Percentiles rank a stretch among this genome's conserved stretches.
phyloP scores from a whole-genome alignment of 1,284 basidiomycete genomes.

The Rhodotorula sp. region DNA sequence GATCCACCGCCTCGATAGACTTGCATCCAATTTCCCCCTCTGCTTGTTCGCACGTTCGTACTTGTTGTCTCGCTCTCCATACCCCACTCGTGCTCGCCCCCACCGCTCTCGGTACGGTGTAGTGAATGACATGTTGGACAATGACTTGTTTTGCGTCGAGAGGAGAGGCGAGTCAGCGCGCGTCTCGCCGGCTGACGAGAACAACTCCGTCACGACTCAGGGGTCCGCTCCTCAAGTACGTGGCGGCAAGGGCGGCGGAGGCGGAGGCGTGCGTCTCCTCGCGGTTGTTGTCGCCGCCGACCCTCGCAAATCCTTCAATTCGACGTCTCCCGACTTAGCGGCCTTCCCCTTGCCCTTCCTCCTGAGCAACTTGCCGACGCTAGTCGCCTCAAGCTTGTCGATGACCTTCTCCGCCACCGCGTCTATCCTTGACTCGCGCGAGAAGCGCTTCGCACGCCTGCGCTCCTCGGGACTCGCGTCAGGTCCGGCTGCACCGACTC shows the following conservation, averaged over 20 bases:
- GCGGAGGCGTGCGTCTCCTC: too few species aligned
- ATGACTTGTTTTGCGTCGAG: not conserved
- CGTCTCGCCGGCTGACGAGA: too few species aligned
- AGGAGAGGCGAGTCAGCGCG: not conserved
- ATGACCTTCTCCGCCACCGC: slow-evolving; percentile 24
- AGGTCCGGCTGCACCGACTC: not conserved
- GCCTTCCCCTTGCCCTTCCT: not conserved
- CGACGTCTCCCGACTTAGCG: not conserved
- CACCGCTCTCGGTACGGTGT: not conserved
- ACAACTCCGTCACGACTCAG: too few species aligned
- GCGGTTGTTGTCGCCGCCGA: too few species aligned
- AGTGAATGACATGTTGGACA: not conserved
- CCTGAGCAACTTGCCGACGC: slow-evolving; percentile 19
- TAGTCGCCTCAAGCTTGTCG: slow-evolving; percentile 20
- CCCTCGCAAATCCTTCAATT: slow-evolving; percentile 1
- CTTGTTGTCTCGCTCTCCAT: not conserved
- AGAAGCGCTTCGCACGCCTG: slow-evolving; percentile 4
- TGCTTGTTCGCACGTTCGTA: not conserved
- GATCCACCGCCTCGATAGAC: not conserved
- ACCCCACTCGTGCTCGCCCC: too few species aligned
- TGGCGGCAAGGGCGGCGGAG: too few species aligned
- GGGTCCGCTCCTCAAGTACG: too few species aligned
- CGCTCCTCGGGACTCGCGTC: slow-evolving; percentile 2
- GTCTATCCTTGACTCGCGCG: slow-evolving; percentile 16
- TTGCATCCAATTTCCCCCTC: not conserved